phyloP scores from a whole-genome alignment of 2,329 filamentous ascomycete genomes.

The Didymella pomorum region DNA sequence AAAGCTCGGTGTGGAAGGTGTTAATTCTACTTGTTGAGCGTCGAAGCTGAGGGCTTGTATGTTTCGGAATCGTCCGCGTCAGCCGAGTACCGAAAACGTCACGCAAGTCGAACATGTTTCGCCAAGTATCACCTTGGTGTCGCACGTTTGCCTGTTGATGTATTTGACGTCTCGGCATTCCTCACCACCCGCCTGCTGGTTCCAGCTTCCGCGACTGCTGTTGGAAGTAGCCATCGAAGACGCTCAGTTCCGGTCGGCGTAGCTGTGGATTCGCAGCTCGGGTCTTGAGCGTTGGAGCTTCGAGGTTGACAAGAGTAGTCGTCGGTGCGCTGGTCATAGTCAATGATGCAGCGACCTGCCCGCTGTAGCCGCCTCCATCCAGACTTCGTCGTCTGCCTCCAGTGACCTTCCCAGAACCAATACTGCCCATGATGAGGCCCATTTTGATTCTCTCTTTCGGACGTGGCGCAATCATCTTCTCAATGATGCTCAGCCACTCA shows the following conservation, averaged over 20 bases:
- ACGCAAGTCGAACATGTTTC: not conserved
- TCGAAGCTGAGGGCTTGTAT: too few species aligned
- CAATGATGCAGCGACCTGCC: constrained; percentile 36
- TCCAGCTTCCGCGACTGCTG: constrained; percentile 40
- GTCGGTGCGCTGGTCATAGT: constrained; percentile 23
- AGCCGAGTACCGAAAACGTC: not conserved
- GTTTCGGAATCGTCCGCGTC: too few species aligned
- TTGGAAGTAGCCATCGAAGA: constrained; percentile 49
- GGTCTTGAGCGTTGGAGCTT: constrained; percentile 8
- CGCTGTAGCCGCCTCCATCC: constrained; percentile 46
- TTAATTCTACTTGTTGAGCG: too few species aligned
- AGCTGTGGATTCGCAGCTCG: constrained; percentile 3
- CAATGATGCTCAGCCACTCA: constrained; percentile 48
- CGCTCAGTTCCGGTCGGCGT: constrained; percentile 43
- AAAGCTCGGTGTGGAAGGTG: too few species aligned
- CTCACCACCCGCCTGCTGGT: constrained; percentile 34
- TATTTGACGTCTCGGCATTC: not conserved
- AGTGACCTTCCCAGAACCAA: constrained; percentile 39
- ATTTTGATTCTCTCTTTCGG: constrained; percentile 49
- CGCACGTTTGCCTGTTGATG: not conserved
- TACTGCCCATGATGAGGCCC: constrained; percentile 37
- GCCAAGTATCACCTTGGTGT: constrained; percentile 2
- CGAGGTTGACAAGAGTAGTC: constrained; percentile 28
- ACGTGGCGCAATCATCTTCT: constrained; percentile 47
- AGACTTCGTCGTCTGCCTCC: constrained; percentile 46